phyloP scores from a whole-genome alignment of 139 green algal genomes.

The Asterochloris sp. region DNA sequence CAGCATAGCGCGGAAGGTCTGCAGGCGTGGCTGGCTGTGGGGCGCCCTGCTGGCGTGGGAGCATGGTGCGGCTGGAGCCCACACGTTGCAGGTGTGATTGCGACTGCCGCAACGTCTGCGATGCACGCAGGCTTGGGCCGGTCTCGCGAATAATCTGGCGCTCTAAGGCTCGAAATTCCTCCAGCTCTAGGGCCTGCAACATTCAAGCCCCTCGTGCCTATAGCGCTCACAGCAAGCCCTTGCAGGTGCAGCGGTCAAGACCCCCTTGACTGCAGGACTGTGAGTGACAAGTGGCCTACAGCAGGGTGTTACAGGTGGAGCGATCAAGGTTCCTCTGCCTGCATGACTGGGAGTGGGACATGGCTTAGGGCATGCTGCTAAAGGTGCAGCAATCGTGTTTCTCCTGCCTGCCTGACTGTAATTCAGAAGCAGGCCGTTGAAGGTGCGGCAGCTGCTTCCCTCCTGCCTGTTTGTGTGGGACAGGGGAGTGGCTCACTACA shows the following conservation, averaged over 20 bases:
- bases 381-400: not conserved
- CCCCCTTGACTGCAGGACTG: not conserved
- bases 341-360: slow-evolving; percentile 1
- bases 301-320: not conserved
- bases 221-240: not conserved
- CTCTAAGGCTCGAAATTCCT: slow-evolving; percentile 62
- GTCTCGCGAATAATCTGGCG: slow-evolving; percentile 38
- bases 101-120: too few relatives aligned
- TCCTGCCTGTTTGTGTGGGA: not conserved
- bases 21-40: too few relatives aligned
- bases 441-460: not conserved
- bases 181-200: slow-evolving; percentile 48
- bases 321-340: not conserved
- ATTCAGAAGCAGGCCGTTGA: not conserved
- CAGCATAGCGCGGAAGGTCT: too few relatives aligned
- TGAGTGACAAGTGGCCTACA: not conserved
- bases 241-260: not conserved
- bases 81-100: too few relatives aligned
- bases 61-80: too few relatives aligned
- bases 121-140: slow-evolving; percentile 22
- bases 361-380: not conserved
- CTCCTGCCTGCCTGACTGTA: not conserved
- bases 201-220: not conserved
- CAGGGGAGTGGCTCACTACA: not conserved
- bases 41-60: too few relatives aligned